Conservation (phyloP, 345 rosid species). For the Ceriops decandra region DNA sequence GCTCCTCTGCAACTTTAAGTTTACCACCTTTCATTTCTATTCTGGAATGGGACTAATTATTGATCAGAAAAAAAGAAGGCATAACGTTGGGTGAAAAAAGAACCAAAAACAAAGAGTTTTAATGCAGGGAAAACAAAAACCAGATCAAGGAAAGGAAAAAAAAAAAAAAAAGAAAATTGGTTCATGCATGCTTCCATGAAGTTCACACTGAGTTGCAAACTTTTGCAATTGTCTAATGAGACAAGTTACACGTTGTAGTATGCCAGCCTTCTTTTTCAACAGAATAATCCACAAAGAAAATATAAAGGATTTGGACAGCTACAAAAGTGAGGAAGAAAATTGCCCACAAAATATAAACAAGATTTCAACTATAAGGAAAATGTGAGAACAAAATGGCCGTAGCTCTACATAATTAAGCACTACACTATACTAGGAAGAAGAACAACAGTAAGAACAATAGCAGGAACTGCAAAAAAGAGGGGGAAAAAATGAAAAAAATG, state of each 20-base stretch:
- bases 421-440: conserved; percentile 2
- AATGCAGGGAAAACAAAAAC: too few relatives aligned
- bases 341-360: conserved; percentile 11
- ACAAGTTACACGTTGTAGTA: background rate
- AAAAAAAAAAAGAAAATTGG: background rate
- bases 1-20: background rate
- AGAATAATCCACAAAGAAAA: background rate
- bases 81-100: background rate
- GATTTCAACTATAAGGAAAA: conserved; percentile 7
- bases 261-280: background rate
- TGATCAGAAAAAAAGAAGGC: background rate
- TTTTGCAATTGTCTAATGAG: background rate
- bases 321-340: background rate
- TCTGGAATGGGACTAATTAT: background rate
- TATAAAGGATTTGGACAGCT: background rate
- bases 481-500: too few relatives aligned
- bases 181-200: background rate
- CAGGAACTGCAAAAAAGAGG: background rate
- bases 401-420: conserved; percentile 10
- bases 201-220: background rate
- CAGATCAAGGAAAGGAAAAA: background rate
- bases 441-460: background rate
- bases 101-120: too few relatives aligned
- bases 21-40: background rate
- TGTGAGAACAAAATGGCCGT: conserved; percentile 13